Evolutionary conservation across 202 grass and related monocot genomes (phyloP).

Genomic region (Elaeis oleifera): DNA sequence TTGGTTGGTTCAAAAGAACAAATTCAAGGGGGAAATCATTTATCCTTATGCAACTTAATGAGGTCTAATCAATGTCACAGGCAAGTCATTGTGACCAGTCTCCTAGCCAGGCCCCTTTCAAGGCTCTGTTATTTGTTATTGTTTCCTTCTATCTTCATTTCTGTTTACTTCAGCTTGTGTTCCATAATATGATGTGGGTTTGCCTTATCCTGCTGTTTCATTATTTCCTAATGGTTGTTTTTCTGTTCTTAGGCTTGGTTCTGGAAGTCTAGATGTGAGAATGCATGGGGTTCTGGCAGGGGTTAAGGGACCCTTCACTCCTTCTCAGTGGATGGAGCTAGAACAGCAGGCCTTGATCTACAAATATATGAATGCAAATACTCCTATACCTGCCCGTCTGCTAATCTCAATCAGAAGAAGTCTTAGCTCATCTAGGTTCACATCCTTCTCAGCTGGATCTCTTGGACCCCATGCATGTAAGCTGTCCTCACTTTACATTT

Average conservation of each 20-base stretch:
- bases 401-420: constrained; percentile 74
- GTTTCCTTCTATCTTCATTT: too few species aligned
- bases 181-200: too few species aligned
- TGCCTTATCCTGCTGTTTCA: too few species aligned
- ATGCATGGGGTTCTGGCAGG: constrained; percentile 54
- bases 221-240: too few species aligned
- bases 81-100: too few species aligned
- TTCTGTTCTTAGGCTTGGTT: constrained; percentile 35
- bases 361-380: constrained; percentile 88
- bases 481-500: constrained; percentile 1
- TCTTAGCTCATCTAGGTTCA: constrained; percentile 34
- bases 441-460: constrained; percentile 19
- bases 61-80: too few species aligned
- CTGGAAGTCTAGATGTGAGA: constrained; percentile 33
- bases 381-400: constrained; percentile 66
- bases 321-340: constrained; percentile 91
- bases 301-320: constrained; percentile 82
- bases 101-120: too few species aligned
- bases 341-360: constrained; percentile 93
- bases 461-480: constrained; percentile 42
- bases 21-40: too few species aligned
- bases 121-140: too few species aligned
- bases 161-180: too few species aligned
- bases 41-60: too few species aligned
- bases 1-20: too few species aligned